phyloP scores from a whole-genome alignment of 1,284 basidiomycete genomes.

The Mycena citricolor region DNA sequence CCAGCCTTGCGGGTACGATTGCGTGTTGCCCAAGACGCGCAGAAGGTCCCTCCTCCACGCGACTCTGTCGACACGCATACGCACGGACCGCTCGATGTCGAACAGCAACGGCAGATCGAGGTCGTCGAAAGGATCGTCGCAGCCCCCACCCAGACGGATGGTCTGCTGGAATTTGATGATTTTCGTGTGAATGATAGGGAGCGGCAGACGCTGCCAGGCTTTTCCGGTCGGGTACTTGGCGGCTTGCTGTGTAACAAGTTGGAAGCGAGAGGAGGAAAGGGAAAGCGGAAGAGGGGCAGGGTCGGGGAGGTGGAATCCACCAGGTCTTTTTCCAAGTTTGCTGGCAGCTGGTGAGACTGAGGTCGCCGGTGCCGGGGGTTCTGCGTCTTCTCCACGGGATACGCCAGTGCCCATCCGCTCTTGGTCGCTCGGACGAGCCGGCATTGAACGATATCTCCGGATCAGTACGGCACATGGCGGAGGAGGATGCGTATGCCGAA shows the following conservation, averaged over 20 bases:
- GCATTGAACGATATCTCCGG: no score
- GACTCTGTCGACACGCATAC: conserved; percentile 18
- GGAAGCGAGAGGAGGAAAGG: no score
- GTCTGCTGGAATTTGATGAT: conserved; percentile 11
- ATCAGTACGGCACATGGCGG: no score
- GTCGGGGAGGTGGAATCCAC: conserved; percentile 13
- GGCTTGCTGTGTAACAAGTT: conserved; percentile 3
- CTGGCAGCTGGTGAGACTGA: not conserved
- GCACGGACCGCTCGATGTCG: conserved; percentile 14
- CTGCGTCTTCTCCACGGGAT: not conserved
- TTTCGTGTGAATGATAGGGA: conserved; percentile 15
- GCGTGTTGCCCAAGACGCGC: conserved; percentile 37
- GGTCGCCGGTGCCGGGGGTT: not conserved
- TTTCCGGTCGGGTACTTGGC: conserved; percentile 12
- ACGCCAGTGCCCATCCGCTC: no score
- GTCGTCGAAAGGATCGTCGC: conserved; percentile 22
- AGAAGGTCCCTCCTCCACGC: conserved; percentile 29
- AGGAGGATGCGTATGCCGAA: conserved; percentile 29
- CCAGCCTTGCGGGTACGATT: conserved; percentile 55
- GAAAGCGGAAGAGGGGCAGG: conserved; percentile 7
- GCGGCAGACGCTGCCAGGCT: conserved; percentile 13
- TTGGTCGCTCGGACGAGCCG: no score
- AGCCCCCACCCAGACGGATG: conserved; percentile 7
- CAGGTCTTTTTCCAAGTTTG: not conserved
- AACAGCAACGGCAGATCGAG: conserved; percentile 16